Conservation (phyloP, 2,329 filamentous ascomycete species). For the Endocalyx cinctus region DNA sequence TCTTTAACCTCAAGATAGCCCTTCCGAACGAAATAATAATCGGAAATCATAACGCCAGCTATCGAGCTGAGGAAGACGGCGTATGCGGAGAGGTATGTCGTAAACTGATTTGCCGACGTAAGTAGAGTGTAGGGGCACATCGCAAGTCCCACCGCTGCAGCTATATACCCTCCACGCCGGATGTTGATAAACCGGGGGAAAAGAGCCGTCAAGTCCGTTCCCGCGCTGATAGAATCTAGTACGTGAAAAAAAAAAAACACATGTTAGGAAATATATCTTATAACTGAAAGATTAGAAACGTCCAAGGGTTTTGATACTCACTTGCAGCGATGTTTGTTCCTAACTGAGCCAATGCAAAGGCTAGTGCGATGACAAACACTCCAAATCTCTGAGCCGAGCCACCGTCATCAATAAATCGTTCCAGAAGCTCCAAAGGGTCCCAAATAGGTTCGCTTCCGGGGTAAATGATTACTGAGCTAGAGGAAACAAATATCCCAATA, state of each 20-base stretch:
- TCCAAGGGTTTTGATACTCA: no score
- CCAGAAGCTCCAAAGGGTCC: slow-evolving; percentile 67
- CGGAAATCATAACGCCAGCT: slow-evolving; percentile 81
- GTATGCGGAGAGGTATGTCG: slow-evolving; percentile 86
- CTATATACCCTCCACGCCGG: slow-evolving; percentile 81
- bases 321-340: slow-evolving; percentile 86
- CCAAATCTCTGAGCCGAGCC: slow-evolving; percentile 66
- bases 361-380: slow-evolving; percentile 66
- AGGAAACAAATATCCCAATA: slow-evolving; percentile 75
- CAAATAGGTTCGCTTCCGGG: slow-evolving; percentile 59
- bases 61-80: slow-evolving; percentile 92
- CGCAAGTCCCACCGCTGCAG: slow-evolving; percentile 70
- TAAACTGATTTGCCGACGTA: slow-evolving; percentile 73
- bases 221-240: slow-evolving; percentile 78
- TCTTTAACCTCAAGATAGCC: slow-evolving; percentile 76
- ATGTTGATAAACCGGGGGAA: slow-evolving; percentile 79
- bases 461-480: slow-evolving; percentile 66
- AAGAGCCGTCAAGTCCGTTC: slow-evolving; percentile 77
- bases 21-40: slow-evolving; percentile 82
- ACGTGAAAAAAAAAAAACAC: no score
- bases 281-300: no score
- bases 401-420: slow-evolving; percentile 64
- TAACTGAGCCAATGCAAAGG: slow-evolving; percentile 74
- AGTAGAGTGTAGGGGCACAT: slow-evolving; percentile 88
- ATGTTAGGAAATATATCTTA: no score